Percentiles rank a stretch among this genome's conserved stretches.
Evolutionary conservation across 148 eudicot genomes (phyloP).

Genomic region (Amaranthus palmeri): DNA sequence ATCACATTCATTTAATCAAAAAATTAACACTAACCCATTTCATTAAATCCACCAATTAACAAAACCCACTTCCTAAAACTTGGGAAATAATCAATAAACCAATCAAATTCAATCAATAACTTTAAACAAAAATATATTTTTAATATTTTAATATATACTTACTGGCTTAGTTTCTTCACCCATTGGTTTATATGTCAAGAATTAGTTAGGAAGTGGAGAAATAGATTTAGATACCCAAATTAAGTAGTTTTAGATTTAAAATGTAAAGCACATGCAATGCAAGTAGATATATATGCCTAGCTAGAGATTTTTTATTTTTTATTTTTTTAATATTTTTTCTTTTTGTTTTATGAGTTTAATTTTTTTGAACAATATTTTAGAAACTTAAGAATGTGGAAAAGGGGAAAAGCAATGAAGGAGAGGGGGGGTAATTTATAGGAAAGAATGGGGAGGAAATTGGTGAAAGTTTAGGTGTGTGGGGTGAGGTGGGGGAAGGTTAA

Average conservation of each 20-base stretch:
- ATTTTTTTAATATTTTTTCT: neutral
- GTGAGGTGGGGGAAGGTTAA: neutral
- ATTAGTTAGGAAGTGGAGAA: neutral
- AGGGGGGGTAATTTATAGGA: conserved; percentile 31
- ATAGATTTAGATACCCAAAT: neutral
- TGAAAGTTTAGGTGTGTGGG: neutral
- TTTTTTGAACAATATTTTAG: conserved; percentile 29
- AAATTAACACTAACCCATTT: conserved; percentile 6
- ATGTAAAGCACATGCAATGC: conserved; percentile 64
- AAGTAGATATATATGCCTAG: conserved; percentile 9
- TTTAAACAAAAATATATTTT: no score
- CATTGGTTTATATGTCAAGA: conserved; percentile 33
- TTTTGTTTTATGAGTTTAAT: neutral
- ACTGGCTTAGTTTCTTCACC: conserved; percentile 77
- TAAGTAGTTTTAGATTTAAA: conserved; percentile 3
- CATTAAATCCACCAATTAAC: conserved; percentile 11
- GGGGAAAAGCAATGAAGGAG: conserved; percentile 28
- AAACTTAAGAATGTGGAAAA: conserved; percentile 17
- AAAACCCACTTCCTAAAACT: conserved; percentile 16
- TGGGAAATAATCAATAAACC: neutral
- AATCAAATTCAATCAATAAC: neutral
- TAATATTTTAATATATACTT: conserved; percentile 16
- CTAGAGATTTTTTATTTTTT: neutral
- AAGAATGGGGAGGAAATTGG: neutral
- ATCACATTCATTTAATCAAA: conserved; percentile 1